These are phyloP conservation scores for Nematocida ironsii DNA, from an alignment of 371 early-diverging fungal genomes.

Conservation along the genomic window DNA sequence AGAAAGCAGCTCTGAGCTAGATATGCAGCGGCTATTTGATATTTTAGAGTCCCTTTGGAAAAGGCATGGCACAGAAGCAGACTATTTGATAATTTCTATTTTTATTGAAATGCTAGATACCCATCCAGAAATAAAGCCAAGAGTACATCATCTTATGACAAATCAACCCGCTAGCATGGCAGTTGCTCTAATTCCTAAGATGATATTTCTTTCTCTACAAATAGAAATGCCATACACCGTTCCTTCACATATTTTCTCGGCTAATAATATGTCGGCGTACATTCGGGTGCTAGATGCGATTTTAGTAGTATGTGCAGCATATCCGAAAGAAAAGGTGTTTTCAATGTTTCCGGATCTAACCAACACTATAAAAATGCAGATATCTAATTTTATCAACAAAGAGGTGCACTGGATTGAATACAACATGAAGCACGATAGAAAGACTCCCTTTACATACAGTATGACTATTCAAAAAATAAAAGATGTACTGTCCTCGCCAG, in stretches of 20 bases:
- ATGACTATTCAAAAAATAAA: slow-evolving; percentile 1
- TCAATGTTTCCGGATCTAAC: background rate
- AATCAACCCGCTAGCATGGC: background rate
- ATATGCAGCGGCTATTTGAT: background rate
- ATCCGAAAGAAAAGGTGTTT: background rate
- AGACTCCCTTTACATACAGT: slow-evolving; percentile 2
- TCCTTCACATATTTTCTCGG: background rate
- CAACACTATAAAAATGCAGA: background rate
- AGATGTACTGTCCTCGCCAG: background rate
- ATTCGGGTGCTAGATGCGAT: slow-evolving; percentile 24
- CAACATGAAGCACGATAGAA: slow-evolving; percentile 7
- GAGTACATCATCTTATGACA: background rate
- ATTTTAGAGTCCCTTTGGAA: background rate
- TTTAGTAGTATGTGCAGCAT: background rate
- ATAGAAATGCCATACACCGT: background rate
- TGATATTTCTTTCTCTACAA: background rate
- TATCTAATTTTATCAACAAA: slow-evolving; percentile 8
- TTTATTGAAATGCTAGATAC: background rate
- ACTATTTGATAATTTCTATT: background rate
- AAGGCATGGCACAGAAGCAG: background rate
- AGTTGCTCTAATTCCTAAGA: slow-evolving; percentile 7
- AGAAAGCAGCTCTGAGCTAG: background rate
- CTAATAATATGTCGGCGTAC: slow-evolving; percentile 1
- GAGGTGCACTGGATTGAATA: background rate
- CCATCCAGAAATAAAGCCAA: background rate